phyloP scores from a whole-genome alignment of 805 yeast genomes.

The Jamesozyma lodderae region DNA sequence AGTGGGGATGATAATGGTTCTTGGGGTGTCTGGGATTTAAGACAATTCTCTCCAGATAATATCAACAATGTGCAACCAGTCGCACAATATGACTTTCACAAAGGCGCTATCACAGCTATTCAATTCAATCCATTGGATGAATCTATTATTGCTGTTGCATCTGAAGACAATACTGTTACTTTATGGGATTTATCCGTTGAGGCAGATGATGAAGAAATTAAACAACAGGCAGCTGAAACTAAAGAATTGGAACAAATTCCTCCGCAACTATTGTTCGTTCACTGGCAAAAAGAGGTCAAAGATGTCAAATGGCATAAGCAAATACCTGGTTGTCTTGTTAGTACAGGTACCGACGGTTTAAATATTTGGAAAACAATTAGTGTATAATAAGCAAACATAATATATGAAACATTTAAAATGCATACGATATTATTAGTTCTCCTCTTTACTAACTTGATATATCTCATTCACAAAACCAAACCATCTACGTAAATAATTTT shows the following conservation, averaged over 20 bases:
- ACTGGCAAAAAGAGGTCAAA: constrained; percentile 96
- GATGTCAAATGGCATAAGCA: constrained; percentile 98
- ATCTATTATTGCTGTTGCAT: constrained; percentile 88
- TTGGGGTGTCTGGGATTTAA: constrained; percentile 97
- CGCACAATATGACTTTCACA: constrained; percentile 92
- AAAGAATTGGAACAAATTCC: constrained; percentile 84
- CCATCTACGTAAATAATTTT: too few species aligned
- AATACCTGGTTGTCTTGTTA: constrained; percentile 89
- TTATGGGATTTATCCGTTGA: constrained; percentile 98
- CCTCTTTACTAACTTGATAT: too few species aligned
- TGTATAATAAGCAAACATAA: constrained; percentile 53
- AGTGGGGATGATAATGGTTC: constrained; percentile 96
- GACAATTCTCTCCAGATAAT: constrained; percentile 57
- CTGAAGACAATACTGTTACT: constrained; percentile 94
- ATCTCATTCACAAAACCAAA: too few species aligned
- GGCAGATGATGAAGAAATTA: constrained; percentile 95
- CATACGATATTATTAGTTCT: too few species aligned
- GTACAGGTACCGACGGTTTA: constrained; percentile 93
- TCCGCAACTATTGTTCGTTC: constrained; percentile 90
- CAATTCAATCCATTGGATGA: constrained; percentile 94
- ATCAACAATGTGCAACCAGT: constrained; percentile 55
- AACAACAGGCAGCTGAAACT: constrained; percentile 69
- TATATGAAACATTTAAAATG: too few species aligned
- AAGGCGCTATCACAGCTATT: constrained; percentile 84
- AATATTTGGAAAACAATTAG: constrained; percentile 95